Base-by-base conservation (phyloP, 345 rosid genomes). In the Hibiscus tridactylites region DNA sequence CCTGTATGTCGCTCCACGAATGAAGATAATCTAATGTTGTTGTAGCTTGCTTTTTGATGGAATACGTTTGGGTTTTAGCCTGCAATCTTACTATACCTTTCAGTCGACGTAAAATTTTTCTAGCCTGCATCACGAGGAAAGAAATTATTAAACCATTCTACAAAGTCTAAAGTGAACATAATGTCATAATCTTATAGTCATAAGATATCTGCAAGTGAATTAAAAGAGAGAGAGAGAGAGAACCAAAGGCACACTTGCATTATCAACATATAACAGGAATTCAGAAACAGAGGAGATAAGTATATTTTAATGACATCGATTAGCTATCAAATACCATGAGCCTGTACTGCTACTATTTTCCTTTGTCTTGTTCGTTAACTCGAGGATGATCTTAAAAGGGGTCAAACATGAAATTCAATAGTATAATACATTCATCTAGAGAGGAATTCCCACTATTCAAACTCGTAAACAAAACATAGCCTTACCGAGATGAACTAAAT, bases 1-100 rank as follows among this genome's bases (percentile, higher is more conserved):
- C 68, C 78, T 92, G 97, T 71, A 89, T 81, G 59, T 83, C 80
- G 87, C 97, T 88, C 99, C 97, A 95, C 19, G 91, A 78, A 77
- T 95, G 96, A 67, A 95, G 93, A 81, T 86, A 79, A 73, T 78
- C 81, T 79, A 92, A 74, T 31, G 96, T 84, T 31, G 81, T 77
- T 0, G 70, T 66, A 16, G 92, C 90, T 83, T 92, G 97, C 80
- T 81, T 88, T 83, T 86, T 82, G 75, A 85, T 82, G 0, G 88
- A 79, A 75, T 61, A 24, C 13, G 81, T 79, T 74, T 81, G 88
- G 56, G 83, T 74, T 67, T 75, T 65, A 33, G 71, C 75, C 83
- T 84, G 89, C 74, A 91, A 77, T 75, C 90, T 79, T 71, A 75
- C 86, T 11, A 21, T 81, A 62, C 97, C 92, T 82, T 84, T 88